These are phyloP conservation scores for Arxiozyma heterogenica DNA, from an alignment of 1,139 yeast genomes.

Conservation along the genomic window DNA sequence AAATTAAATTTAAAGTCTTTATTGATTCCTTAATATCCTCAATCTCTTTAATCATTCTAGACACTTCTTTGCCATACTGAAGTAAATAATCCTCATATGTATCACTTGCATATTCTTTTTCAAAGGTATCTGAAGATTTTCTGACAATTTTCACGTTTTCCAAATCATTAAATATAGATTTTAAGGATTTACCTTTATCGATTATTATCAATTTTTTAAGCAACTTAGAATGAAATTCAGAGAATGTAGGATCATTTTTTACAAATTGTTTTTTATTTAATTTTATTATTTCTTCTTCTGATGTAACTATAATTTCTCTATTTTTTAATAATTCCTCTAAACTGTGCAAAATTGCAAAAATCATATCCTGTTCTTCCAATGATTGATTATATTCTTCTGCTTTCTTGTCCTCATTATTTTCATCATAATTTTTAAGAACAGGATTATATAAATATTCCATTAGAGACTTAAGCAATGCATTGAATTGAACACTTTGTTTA, in stretches of 20 bases:
- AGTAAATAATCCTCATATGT: constrained; percentile 20
- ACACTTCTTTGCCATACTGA: constrained; percentile 17
- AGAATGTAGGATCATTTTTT: constrained; percentile 15
- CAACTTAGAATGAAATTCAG: constrained; percentile 19
- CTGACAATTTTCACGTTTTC: constrained; percentile 23
- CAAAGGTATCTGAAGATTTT: constrained; percentile 7
- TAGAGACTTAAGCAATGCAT: constrained; percentile 45
- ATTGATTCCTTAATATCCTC: constrained; percentile 40
- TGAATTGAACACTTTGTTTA: constrained; percentile 47
- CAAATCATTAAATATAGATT: constrained; percentile 22
- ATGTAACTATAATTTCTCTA: constrained; percentile 41
- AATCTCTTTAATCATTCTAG: constrained; percentile 18
- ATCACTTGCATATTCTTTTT: constrained; percentile 2
- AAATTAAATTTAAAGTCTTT: constrained; percentile 51
- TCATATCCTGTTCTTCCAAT: constrained; percentile 62
- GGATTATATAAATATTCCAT: constrained; percentile 38
- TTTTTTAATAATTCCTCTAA: constrained; percentile 50
- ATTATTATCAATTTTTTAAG: constrained; percentile 14
- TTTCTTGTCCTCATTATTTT: constrained; percentile 48
- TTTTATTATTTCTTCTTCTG: constrained; percentile 27
- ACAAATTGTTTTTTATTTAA: constrained; percentile 9
- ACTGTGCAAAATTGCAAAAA: constrained; percentile 54
- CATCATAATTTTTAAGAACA: constrained; percentile 37
- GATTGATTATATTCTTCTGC: constrained; percentile 59
- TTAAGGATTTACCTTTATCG: constrained; percentile 20